Conservation (phyloP, 2,329 filamentous ascomycete genomes). For the Colletotrichum endophyticum region DNA sequence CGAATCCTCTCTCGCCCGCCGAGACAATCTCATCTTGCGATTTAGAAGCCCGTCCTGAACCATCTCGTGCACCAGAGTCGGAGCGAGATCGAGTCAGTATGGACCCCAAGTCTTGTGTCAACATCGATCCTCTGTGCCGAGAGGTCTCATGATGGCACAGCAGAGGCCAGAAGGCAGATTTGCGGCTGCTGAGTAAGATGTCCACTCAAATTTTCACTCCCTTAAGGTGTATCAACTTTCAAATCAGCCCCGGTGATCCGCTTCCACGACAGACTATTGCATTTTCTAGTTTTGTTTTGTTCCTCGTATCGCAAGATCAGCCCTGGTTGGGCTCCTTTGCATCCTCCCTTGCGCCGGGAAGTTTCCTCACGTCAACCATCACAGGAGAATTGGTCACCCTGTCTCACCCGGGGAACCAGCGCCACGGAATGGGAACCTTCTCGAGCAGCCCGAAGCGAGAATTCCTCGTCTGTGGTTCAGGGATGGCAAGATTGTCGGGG, state of each 20-base stretch:
- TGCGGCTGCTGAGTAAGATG: background rate
- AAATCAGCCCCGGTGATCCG: background rate
- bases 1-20: background rate
- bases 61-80: background rate
- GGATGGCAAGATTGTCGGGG: background rate
- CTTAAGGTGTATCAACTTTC: background rate
- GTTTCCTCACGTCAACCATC: background rate
- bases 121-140: background rate
- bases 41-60: background rate
- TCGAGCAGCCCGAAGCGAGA: background rate
- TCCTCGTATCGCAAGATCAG: background rate
- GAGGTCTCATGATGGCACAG: background rate
- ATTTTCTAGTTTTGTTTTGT: background rate
- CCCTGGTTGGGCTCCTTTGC: background rate
- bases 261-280: background rate
- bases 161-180: background rate
- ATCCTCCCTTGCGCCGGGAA: background rate
- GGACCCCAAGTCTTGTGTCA: background rate
- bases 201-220: background rate
- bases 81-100: background rate
- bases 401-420: slow-evolving; percentile 4
- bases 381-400: background rate
- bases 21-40: background rate
- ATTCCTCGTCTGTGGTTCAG: background rate
- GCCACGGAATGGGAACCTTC: slow-evolving; percentile 17